Conservation (phyloP, 352 stramenopile species). For the Pythium grandisporangium region DNA sequence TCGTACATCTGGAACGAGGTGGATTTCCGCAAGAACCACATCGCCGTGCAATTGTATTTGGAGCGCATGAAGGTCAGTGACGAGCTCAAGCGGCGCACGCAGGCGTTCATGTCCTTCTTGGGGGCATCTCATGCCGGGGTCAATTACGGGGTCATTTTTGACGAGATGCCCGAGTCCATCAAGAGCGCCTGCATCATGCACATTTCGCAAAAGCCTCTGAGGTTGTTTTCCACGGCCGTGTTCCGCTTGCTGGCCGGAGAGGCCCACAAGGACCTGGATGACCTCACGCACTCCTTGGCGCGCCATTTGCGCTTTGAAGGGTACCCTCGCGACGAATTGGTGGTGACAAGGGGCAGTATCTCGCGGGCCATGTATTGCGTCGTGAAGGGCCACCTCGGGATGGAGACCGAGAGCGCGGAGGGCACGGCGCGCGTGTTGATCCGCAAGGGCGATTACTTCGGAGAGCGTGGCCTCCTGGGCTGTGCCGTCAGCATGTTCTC, state of each 20-base stretch:
- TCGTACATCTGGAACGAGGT: conserved; percentile 22
- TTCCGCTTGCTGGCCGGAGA: conserved; percentile 11
- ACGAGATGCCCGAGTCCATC: conserved; percentile 11
- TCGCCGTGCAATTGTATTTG: conserved; percentile 1
- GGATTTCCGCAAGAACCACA: conserved; percentile 8
- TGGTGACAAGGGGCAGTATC: conserved; percentile 15
- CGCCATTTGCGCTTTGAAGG: conserved; percentile 11
- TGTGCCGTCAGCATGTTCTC: conserved; percentile 9
- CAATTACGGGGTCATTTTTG: conserved; percentile 11
- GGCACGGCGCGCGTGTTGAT: conserved; percentile 1
- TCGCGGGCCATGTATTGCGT: conserved; percentile 17
- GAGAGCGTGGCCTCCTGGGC: conserved; percentile 9
- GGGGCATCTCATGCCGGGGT: conserved; percentile 18
- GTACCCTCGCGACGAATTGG: conserved; percentile 16
- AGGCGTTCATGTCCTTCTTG: conserved; percentile 12
- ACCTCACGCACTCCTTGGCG: conserved; percentile 4
- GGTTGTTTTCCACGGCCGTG: conserved; percentile 5
- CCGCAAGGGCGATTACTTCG: conserved; percentile 17
- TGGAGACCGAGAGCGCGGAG: not conserved
- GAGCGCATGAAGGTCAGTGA: conserved; percentile 7
- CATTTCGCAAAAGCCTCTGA: conserved; percentile 7
- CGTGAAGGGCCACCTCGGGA: conserved; percentile 11
- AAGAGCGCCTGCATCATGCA: conserved; percentile 3
- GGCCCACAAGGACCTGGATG: not conserved
- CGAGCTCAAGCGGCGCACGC: conserved; percentile 11